Evolutionary conservation across 306 rosid species (phyloP).

Genomic region (Lithocarpus polystachyus): DNA sequence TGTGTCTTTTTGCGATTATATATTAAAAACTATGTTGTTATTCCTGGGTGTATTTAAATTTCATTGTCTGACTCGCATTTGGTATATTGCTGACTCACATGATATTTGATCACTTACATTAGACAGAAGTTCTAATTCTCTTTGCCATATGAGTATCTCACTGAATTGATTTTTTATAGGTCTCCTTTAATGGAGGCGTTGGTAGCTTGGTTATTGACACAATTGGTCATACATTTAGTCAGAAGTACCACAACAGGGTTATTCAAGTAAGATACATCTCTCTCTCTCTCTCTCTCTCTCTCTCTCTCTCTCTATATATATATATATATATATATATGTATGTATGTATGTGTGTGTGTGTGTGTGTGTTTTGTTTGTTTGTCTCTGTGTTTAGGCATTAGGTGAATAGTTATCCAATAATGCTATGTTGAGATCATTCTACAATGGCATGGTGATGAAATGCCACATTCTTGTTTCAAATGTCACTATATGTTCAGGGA

Average conservation of each 20-base stretch:
- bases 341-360: not conserved
- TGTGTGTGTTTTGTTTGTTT: not conserved
- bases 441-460: not conserved
- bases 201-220: conserved; percentile 81
- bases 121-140: not conserved
- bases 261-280: conserved; percentile 60
- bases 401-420: not conserved
- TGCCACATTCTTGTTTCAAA: not conserved
- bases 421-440: not conserved
- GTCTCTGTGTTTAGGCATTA: not conserved
- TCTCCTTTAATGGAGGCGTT: conserved; percentile 77
- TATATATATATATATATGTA: too few relatives aligned
- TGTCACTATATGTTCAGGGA: not conserved
- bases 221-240: conserved; percentile 77
- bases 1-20: not conserved
- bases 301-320: too few relatives aligned
- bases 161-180: conserved; percentile 39
- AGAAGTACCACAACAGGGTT: conserved; percentile 84
- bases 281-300: not conserved
- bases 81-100: conserved; percentile 3
- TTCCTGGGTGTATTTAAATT: not conserved
- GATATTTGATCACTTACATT: not conserved
- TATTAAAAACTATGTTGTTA: not conserved
- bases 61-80: not conserved
- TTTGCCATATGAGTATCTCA: not conserved